Conservation (phyloP, 1,284 basidiomycete genomes). For the Caloboletus firmus region DNA sequence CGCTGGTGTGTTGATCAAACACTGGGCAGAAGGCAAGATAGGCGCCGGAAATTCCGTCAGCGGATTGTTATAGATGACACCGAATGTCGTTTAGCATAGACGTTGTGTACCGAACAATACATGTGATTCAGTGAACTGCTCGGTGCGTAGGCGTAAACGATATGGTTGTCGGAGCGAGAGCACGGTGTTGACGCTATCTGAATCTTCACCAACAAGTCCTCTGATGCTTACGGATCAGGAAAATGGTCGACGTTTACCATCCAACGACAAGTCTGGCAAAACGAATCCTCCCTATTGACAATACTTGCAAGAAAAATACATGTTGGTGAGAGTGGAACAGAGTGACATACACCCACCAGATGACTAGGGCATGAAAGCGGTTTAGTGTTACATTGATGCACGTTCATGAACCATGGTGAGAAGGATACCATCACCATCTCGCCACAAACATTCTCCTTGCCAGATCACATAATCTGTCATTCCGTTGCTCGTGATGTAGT, state of each 20-base stretch:
- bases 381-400: conserved; percentile 18
- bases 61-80: conserved; percentile 25
- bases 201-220: neutral
- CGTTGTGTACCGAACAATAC: neutral
- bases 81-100: neutral
- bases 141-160: neutral
- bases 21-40: conserved; percentile 59
- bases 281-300: no score
- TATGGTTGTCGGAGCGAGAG: neutral
- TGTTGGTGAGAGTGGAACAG: neutral
- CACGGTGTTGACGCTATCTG: neutral
- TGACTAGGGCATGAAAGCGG: neutral
- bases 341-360: neutral
- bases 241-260: neutral
- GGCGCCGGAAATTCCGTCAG: conserved; percentile 23
- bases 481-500: conserved; percentile 44
- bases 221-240: neutral
- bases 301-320: neutral
- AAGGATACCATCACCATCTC: conserved; percentile 31
- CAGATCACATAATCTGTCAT: conserved; percentile 32
- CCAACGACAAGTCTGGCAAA: no score
- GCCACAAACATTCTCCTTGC: conserved; percentile 36
- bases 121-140: neutral
- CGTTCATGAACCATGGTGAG: conserved; percentile 19
- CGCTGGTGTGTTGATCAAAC: conserved; percentile 66